Evolutionary conservation across 2,329 filamentous ascomycete genomes (phyloP).

Genomic region (Sporothrix sp.): DNA sequence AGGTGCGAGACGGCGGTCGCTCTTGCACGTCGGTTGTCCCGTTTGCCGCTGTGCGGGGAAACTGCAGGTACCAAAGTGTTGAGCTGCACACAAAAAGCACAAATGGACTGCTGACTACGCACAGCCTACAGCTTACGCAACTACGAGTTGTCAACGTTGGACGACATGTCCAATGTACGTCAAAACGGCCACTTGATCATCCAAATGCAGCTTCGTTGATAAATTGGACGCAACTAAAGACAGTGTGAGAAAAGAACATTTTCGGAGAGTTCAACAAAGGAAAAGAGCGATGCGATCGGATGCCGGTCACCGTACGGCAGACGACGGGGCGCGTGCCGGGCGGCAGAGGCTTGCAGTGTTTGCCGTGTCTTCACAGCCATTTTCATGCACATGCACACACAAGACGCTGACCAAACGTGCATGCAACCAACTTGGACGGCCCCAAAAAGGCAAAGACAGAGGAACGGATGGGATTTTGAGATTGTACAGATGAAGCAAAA

Average conservation of each 20-base stretch:
- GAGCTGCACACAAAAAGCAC: too few species aligned
- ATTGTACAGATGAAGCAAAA: slow-evolving; percentile 8
- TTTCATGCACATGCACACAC: slow-evolving; percentile 5
- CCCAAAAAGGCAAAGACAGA: background rate
- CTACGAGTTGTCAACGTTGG: background rate
- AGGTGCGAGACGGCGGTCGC: background rate
- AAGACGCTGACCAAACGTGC: too few species aligned
- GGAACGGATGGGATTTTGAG: slow-evolving; percentile 6
- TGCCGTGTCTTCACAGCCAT: too few species aligned
- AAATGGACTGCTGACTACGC: too few species aligned
- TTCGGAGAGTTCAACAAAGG: slow-evolving; percentile 1
- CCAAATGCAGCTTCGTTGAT: slow-evolving; percentile 7
- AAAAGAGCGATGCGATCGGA: background rate
- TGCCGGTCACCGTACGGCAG: background rate
- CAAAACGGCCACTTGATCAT: slow-evolving; percentile 8
- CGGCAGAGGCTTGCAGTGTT: too few species aligned
- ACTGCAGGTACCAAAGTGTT: too few species aligned
- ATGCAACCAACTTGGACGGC: too few species aligned
- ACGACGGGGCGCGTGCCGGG: background rate
- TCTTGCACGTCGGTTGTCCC: too few species aligned
- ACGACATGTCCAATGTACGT: too few species aligned
- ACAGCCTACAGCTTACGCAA: too few species aligned
- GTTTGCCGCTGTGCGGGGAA: too few species aligned
- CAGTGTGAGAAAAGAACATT: background rate
- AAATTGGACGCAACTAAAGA: slow-evolving; percentile 1